These are phyloP conservation scores for Botrytis porri DNA, from an alignment of 2,329 filamentous ascomycete species.

Conservation along the genomic window DNA sequence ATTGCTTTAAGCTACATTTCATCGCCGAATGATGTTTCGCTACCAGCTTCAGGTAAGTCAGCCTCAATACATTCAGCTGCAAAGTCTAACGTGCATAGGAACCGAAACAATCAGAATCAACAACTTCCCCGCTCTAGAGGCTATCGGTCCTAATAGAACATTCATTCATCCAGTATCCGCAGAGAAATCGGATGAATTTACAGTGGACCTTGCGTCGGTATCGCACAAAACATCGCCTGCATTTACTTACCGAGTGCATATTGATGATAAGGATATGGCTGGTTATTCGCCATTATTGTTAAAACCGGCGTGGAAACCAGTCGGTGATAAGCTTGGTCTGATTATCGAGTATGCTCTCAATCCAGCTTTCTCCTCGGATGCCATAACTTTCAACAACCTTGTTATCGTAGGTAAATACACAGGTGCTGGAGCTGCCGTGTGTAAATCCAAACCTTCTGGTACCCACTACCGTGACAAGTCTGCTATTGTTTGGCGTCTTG, in stretches of 20 bases:
- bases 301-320: conserved; percentile 70
- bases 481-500: conserved; percentile 76
- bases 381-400: conserved; percentile 69
- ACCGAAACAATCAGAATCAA: conserved; percentile 25
- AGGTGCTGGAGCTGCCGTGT: conserved; percentile 60
- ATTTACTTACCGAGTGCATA: conserved; percentile 88
- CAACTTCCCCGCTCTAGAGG: conserved; percentile 64
- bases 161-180: conserved; percentile 70
- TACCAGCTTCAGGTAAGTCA: conserved; percentile 46
- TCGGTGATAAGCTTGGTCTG: conserved; percentile 80
- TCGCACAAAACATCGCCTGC: conserved; percentile 71
- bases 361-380: conserved; percentile 48
- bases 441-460: conserved; percentile 76
- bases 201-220: conserved; percentile 66
- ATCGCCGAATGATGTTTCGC: conserved; percentile 37
- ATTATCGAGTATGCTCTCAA: conserved; percentile 84
- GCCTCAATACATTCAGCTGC: background rate
- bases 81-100: conserved; percentile 20
- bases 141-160: conserved; percentile 88
- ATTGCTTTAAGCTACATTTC: conserved; percentile 81
- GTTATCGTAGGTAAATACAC: conserved; percentile 71
- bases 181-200: conserved; percentile 75
- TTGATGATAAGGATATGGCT: conserved; percentile 56
- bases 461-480: conserved; percentile 75
- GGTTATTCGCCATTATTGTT: conserved; percentile 60